These are phyloP conservation scores for Talaromyces borbonicus DNA, from an alignment of 495 filamentous ascomycete species.

Conservation along the genomic window DNA sequence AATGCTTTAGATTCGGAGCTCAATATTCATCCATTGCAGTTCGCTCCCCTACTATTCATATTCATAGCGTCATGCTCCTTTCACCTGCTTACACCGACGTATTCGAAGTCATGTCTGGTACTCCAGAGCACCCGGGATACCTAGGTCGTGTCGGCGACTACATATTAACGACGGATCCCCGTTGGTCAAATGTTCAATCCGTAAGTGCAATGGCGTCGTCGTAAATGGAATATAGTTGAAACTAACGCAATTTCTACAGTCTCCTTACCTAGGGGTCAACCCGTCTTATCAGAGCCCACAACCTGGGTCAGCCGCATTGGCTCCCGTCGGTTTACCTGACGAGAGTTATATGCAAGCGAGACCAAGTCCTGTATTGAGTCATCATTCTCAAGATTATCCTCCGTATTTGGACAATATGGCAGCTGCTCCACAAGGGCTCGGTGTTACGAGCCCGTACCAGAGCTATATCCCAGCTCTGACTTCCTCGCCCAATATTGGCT, in stretches of 20 bases:
- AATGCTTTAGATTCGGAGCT: no score
- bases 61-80: conserved; percentile 1
- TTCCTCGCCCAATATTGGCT: conserved; percentile 10
- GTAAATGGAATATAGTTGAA: neutral
- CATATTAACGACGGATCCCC: conserved; percentile 19
- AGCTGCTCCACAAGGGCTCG: conserved; percentile 25
- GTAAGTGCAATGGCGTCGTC: conserved; percentile 18
- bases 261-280: conserved; percentile 19
- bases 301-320: conserved; percentile 20
- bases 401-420: conserved; percentile 23
- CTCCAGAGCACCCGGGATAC: conserved; percentile 11
- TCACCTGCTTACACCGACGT: neutral
- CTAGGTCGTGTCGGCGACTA: conserved; percentile 22
- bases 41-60: neutral
- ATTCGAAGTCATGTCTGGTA: conserved; percentile 4
- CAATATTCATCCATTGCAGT: neutral
- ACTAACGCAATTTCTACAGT: conserved; percentile 12
- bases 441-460: conserved; percentile 28
- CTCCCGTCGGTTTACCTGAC: conserved; percentile 34
- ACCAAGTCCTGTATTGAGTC: conserved; percentile 30
- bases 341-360: conserved; percentile 20
- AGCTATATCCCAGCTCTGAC: conserved; percentile 21
- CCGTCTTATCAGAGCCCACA: conserved; percentile 27
- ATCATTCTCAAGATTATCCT: conserved; percentile 32
- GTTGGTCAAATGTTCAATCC: conserved; percentile 25